A percentile compares a stretch with the other conserved stretches of the same genome.
Conservation (phyloP, 148 eudicot species). For the Nyssa sinensis region DNA sequence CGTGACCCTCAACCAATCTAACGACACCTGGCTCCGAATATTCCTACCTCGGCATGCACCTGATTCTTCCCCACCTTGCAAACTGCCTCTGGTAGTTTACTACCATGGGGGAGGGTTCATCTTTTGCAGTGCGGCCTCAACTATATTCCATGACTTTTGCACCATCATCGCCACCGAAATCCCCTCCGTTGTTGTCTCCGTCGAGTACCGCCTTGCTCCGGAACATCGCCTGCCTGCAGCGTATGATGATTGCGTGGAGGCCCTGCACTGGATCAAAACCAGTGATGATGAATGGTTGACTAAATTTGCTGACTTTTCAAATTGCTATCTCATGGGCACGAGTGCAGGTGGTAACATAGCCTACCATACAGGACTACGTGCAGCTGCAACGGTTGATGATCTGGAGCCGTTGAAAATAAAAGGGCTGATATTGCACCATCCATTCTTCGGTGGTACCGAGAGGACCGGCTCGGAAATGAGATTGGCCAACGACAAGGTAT, state of each 20-base stretch:
- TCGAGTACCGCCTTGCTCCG: conserved; percentile 61
- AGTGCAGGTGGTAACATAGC: conserved; percentile 64
- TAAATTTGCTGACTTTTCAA: conserved; percentile 36
- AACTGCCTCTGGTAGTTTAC: conserved; percentile 40
- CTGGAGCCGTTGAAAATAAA: conserved; percentile 42
- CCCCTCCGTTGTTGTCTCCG: conserved; percentile 39
- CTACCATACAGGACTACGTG: conserved; percentile 46
- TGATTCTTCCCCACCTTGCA: not conserved
- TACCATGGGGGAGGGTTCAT: conserved; percentile 67
- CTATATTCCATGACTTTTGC: conserved; percentile 31
- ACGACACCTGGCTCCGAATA: conserved; percentile 34
- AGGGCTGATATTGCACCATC: conserved; percentile 54
- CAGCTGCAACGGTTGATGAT: conserved; percentile 18
- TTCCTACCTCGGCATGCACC: conserved; percentile 31
- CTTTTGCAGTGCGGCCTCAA: conserved; percentile 20
- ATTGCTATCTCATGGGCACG: conserved; percentile 45
- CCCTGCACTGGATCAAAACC: conserved; percentile 36
- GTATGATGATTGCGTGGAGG: conserved; percentile 55
- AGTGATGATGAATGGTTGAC: conserved; percentile 42
- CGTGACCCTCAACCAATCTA: conserved; percentile 25
- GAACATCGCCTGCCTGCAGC: conserved; percentile 69
- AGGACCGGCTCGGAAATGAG: conserved; percentile 51
- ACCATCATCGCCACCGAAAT: conserved; percentile 23
- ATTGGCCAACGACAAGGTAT: conserved; percentile 18
- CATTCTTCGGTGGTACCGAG: conserved; percentile 46